Percentiles rank a stretch among this genome's conserved stretches.
These are phyloP conservation scores for Lentinula sp. DNA, from an alignment of 768 basidiomycete genomes.

Conservation along the genomic window DNA sequence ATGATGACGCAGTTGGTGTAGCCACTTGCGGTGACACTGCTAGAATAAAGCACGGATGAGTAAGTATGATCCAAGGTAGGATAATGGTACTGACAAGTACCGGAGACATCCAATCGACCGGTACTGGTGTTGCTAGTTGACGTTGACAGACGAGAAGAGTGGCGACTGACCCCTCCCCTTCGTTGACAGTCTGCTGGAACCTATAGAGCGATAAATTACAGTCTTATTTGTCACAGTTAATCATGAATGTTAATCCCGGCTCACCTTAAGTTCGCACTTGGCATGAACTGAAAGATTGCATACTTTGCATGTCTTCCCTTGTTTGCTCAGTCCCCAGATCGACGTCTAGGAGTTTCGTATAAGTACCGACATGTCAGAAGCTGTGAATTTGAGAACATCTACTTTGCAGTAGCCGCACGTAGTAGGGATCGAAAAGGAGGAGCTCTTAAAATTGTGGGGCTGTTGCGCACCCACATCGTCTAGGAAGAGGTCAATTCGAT, in stretches of 20 bases:
- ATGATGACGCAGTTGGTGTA: conserved; percentile 51
- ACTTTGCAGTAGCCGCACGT: conserved; percentile 81
- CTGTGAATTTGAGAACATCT: conserved; percentile 9
- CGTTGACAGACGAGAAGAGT: conserved; percentile 7
- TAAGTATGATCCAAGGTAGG: neutral
- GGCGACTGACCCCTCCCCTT: conserved; percentile 19
- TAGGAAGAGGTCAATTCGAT: conserved; percentile 19
- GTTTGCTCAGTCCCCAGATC: conserved; percentile 84
- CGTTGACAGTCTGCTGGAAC: conserved; percentile 67
- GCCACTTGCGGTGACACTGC: neutral
- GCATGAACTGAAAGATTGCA: conserved; percentile 78
- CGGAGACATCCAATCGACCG: neutral
- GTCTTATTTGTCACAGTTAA: neutral
- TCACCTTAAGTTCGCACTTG: conserved; percentile 83
- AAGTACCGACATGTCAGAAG: neutral
- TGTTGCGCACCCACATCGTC: conserved; percentile 67
- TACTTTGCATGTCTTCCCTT: conserved; percentile 76
- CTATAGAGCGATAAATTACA: conserved; percentile 26
- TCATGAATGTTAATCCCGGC: neutral
- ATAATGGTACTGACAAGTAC: neutral
- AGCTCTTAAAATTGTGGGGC: conserved; percentile 79
- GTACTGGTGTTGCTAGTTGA: neutral
- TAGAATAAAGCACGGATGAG: neutral
- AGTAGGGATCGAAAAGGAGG: conserved; percentile 82
- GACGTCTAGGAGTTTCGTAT: conserved; percentile 42